Evolutionary conservation across 2,329 filamentous ascomycete genomes (phyloP), one percentile per base, ranked within the genome.

Genomic region (Paecilomyces sp.): DNA sequence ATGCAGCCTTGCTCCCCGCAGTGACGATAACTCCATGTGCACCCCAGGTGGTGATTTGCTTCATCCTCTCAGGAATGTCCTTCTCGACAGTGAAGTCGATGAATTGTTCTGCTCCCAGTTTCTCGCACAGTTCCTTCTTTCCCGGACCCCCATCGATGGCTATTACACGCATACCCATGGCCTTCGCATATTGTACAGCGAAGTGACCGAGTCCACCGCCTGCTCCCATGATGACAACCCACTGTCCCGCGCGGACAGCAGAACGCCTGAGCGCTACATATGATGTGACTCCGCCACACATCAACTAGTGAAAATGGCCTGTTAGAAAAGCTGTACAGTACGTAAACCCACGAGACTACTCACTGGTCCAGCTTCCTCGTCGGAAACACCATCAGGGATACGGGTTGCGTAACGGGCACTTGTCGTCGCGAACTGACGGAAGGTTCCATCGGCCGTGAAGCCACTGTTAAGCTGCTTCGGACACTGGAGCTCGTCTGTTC

Each of bases 271-370:
- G 24, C 13, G 57, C 57, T 12, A 25, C 13, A 53, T 73, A 73
- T 0, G 65, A 68, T 41, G 71, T 74, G n/a, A 74, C 72, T 51
- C 72, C 73, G 54, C 71, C 72, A 54, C 74, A 75, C 68, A 76
- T 72, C 59, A 75, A 73, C 1, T 73, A 25, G 13, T 53, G 73
- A 0, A 33, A 3, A 72, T 73, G 22, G 73, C 71, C 57, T 75
- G 71, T 62, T 74, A 73, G 24, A 11, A 53, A 9, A 53, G 1
- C 3, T 6, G 74, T 33, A 71, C 0, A 57, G 41, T 53, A 53
- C 28, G 6, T 25, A 30, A 13, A 13, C 28, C 13, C 8, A 53
- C 28, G 51, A n/a, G 22, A 13, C 8, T 47, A 2, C 51, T 53
- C 51, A 53, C 51, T 3, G 51, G 51, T 15, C 51, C 51, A 13